These are phyloP conservation scores for Silene uniflora DNA, from an alignment of 148 eudicot species.

Conservation along the genomic window DNA sequence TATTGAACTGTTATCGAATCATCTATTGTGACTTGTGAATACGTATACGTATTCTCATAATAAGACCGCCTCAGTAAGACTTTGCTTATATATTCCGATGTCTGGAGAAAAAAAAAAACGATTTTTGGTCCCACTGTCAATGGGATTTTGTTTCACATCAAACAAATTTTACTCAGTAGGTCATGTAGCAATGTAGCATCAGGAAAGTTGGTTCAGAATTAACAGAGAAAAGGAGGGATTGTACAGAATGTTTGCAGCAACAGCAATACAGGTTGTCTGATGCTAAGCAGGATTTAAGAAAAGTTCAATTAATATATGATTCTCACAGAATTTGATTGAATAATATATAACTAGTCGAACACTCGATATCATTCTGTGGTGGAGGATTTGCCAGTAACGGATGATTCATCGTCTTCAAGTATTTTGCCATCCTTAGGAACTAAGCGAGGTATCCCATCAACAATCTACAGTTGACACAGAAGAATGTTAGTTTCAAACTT, in stretches of 20 bases:
- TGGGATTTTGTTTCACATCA: too few relatives aligned
- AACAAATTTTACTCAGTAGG: too few relatives aligned
- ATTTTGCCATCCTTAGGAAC: slow-evolving; percentile 83
- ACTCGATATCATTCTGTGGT: neutral
- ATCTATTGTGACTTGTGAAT: too few relatives aligned
- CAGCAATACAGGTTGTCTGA: neutral
- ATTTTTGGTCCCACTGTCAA: too few relatives aligned
- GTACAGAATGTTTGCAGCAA: slow-evolving; percentile 1
- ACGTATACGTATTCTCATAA: neutral
- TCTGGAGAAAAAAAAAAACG: too few relatives aligned
- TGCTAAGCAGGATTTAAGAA: slow-evolving; percentile 3
- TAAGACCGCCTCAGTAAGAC: neutral
- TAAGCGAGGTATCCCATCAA: slow-evolving; percentile 82
- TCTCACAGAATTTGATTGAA: too few relatives aligned
- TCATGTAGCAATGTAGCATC: too few relatives aligned
- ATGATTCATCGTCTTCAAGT: slow-evolving; percentile 34
- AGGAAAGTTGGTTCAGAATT: neutral
- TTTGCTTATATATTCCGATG: neutral
- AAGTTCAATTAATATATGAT: neutral
- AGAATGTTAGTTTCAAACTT: neutral
- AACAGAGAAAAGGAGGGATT: neutral
- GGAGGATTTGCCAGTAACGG: neutral
- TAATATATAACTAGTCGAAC: neutral
- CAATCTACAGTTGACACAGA: slow-evolving; percentile 37
- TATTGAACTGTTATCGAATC: too few relatives aligned